A percentile compares a stretch with the other conserved stretches of the same genome.
Evolutionary conservation across 129 eudicot species (phyloP).

Genomic region (Saposhnikovia divaricata): DNA sequence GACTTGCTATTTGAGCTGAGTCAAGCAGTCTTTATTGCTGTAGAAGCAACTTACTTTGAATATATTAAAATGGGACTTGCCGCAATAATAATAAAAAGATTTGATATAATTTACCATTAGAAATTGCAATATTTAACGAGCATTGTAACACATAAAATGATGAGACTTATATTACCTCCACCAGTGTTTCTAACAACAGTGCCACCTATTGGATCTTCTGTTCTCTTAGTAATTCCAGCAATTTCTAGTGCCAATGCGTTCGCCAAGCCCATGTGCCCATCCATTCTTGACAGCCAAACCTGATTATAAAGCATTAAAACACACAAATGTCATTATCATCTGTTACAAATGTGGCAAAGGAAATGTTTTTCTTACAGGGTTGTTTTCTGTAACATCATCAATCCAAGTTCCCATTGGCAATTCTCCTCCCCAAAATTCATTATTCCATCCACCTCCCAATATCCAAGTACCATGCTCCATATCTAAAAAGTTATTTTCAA

Average conservation of each 20-base stretch:
- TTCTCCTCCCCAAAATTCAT: constrained; percentile 97
- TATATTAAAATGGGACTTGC: not conserved
- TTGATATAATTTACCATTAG: not conserved
- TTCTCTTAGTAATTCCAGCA: constrained; percentile 59
- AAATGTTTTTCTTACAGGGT: constrained; percentile 56
- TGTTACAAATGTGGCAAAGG: not conserved
- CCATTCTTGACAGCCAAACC: constrained; percentile 97
- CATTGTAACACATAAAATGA: not conserved
- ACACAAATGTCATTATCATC: not conserved
- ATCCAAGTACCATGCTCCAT: constrained; percentile 69
- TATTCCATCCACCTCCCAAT: constrained; percentile 98
- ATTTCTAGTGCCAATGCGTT: constrained; percentile 61
- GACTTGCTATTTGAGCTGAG: not conserved
- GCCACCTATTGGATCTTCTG: constrained; percentile 78
- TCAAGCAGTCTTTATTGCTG: not conserved
- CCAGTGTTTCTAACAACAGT: constrained; percentile 37
- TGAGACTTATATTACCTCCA: constrained; percentile 50
- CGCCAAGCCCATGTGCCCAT: constrained; percentile 99
- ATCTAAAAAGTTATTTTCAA: constrained; percentile 29
- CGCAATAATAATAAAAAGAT: not conserved
- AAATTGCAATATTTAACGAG: not conserved
- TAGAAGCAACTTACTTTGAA: not conserved
- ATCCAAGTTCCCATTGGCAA: constrained; percentile 86
- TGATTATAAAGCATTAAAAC: constrained; percentile 19
- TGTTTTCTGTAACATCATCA: constrained; percentile 64